phyloP scores from a whole-genome alignment of 2,329 filamentous ascomycete species.

The Gnomoniopsis smithogilvyi region DNA sequence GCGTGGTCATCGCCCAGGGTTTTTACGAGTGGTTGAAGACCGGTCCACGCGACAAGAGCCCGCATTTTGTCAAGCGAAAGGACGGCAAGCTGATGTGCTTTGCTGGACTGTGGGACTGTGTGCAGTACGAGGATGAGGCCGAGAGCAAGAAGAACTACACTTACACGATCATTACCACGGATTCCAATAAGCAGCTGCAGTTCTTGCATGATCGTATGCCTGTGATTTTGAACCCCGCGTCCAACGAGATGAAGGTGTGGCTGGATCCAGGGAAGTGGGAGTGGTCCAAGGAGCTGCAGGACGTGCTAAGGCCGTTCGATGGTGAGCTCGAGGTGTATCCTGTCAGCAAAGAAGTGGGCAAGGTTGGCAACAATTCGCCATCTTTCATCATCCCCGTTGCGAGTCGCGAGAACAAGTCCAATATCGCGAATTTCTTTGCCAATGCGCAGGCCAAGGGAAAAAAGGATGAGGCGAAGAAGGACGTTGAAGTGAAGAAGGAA shows the following conservation, averaged over 20 bases:
- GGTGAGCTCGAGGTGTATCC: constrained; percentile 82
- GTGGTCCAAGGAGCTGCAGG: constrained; percentile 78
- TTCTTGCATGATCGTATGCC: constrained; percentile 97
- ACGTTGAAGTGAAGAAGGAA: constrained; percentile 31
- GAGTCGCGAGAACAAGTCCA: constrained; percentile 84
- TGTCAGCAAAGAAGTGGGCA: constrained; percentile 85
- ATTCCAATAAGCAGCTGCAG: constrained; percentile 74
- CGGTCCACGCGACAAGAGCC: constrained; percentile 70
- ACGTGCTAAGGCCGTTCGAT: constrained; percentile 72
- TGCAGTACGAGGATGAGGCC: constrained; percentile 69
- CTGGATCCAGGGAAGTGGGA: constrained; percentile 68
- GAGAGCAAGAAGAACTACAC: constrained; percentile 73
- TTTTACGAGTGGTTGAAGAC: constrained; percentile 97
- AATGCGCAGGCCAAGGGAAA: constrained; percentile 47
- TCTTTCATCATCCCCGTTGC: constrained; percentile 79
- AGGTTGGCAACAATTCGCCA: constrained; percentile 87
- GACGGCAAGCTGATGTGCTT: constrained; percentile 85
- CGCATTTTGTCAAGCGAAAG: constrained; percentile 77
- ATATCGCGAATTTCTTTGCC: constrained; percentile 90
- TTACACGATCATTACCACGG: constrained; percentile 91
- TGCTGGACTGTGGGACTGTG: constrained; percentile 89
- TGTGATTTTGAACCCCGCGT: constrained; percentile 78
- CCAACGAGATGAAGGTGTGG: constrained; percentile 69
- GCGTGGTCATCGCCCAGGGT: constrained; percentile 82
- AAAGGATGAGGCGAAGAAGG: constrained; percentile 28